Conservation (phyloP, 2,329 filamentous ascomycete genomes). For the Sphaerostilbella broomeana region DNA sequence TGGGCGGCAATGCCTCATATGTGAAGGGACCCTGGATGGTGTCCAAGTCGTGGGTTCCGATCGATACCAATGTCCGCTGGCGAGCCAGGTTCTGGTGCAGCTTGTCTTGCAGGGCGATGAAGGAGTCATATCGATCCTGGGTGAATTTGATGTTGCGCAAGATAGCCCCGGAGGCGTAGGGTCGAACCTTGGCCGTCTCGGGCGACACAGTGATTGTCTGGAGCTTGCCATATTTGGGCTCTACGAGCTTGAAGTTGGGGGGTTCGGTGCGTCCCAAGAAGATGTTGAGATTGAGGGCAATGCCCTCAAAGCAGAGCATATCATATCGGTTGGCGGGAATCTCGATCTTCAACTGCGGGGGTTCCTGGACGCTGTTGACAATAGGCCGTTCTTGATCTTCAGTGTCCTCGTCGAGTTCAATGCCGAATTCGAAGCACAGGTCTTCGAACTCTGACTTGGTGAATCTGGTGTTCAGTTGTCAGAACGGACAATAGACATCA, state of each 20-base stretch:
- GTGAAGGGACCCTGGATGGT: slow-evolving; percentile 92
- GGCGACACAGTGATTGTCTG: slow-evolving; percentile 75
- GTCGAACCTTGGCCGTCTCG: slow-evolving; percentile 70
- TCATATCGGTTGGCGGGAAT: slow-evolving; percentile 93
- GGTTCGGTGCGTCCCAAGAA: slow-evolving; percentile 72
- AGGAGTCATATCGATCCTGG: slow-evolving; percentile 86
- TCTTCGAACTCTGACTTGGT: slow-evolving; percentile 95
- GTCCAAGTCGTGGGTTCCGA: slow-evolving; percentile 94
- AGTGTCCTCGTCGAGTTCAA: slow-evolving; percentile 96
- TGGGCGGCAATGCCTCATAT: slow-evolving; percentile 87
- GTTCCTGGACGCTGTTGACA: slow-evolving; percentile 73
- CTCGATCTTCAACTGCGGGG: slow-evolving; percentile 93
- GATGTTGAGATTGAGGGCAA: slow-evolving; percentile 90
- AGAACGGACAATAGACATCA: slow-evolving; percentile 2
- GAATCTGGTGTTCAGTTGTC: too few relatives aligned
- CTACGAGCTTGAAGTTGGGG: slow-evolving; percentile 72
- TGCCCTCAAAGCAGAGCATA: slow-evolving; percentile 96
- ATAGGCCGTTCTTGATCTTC: slow-evolving; percentile 67
- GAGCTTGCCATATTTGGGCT: slow-evolving; percentile 65
- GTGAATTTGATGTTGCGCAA: slow-evolving; percentile 88
- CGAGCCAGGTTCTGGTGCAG: slow-evolving; percentile 93
- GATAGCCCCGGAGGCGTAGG: slow-evolving; percentile 83
- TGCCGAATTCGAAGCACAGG: slow-evolving; percentile 96
- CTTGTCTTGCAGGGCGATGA: slow-evolving; percentile 97
- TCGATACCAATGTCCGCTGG: slow-evolving; percentile 88